These are phyloP conservation scores for Cavenderia fasciculata DNA, from an alignment of 78 protist species.

Conservation along the genomic window DNA sequence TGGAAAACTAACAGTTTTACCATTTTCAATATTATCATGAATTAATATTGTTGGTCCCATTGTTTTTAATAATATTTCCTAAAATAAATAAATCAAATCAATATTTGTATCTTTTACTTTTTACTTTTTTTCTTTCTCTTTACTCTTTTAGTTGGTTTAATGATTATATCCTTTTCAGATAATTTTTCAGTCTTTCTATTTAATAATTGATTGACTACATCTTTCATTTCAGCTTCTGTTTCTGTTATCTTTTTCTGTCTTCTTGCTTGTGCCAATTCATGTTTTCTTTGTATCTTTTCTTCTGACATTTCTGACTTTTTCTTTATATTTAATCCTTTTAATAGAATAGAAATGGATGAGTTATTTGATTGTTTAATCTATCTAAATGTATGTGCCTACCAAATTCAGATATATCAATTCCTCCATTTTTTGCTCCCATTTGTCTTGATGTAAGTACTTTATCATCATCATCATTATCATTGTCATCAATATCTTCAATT, in stretches of 20 bases:
- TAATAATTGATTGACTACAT: conserved; percentile 38
- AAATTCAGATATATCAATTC: neutral
- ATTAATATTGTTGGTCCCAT: neutral
- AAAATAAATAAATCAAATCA: neutral
- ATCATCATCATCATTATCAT: neutral
- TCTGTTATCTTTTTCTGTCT: conserved; percentile 55
- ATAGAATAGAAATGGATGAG: neutral
- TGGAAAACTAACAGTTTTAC: conserved; percentile 34
- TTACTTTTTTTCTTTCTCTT: neutral
- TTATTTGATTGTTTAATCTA: neutral
- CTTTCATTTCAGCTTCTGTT: conserved; percentile 46
- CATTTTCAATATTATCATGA: conserved; percentile 6
- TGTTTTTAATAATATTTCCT: conserved; percentile 34
- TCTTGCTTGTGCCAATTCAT: conserved; percentile 42
- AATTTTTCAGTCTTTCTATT: conserved; percentile 17
- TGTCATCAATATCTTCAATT: conserved; percentile 12
- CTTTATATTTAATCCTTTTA: neutral
- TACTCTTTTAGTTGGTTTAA: conserved; percentile 52
- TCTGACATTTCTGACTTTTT: conserved; percentile 33
- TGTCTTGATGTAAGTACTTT: conserved; percentile 20
- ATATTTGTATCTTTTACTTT: neutral
- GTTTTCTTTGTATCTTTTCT: conserved; percentile 44
- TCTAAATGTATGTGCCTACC: neutral
- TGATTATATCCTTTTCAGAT: neutral
- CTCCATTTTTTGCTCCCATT: conserved; percentile 3